Base-by-base conservation (phyloP, 495 filamentous ascomycete genomes). In the Daldinia concentrica region DNA sequence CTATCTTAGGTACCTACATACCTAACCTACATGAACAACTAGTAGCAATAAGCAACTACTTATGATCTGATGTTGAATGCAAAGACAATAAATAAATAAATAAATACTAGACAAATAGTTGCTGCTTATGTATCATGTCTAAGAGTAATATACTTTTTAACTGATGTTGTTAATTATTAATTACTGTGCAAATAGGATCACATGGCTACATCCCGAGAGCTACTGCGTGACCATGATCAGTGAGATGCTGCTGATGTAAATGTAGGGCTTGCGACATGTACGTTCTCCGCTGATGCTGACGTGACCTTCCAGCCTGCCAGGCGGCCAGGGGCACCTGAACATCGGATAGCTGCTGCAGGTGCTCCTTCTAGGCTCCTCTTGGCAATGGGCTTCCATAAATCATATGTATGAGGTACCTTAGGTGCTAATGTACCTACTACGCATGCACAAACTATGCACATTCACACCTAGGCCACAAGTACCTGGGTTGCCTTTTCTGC, bases 221-320 rank as follows among this genome's bases (percentile, higher is more conserved):
- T 62, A 68, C 59, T 29, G 37, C 55, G 69, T 73, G 68, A 71
- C 61, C 57, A 61, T 51, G 56, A 55, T 50, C 57, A 58, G 61
- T 64, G 64, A 67, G 68, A 68, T 64, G 43, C 41, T 72, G 56
- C 63, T 57, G 54, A 57, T 57, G 54, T 30, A 27, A 56, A 34
- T 55, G 55, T 71, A 71, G 57, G 54, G 64, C 70, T 73, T 73
- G 51, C 60, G 58, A 73, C 56, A 64, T 64, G 56, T 60, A 72
- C n/a, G n/a, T 58, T 48, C 65, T 69, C 62, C 70, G 61, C 64
- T 65, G 64, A 67, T 65, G 61, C 64, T 65, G 64, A 67, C 59
- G 52, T 68, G 62, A 68, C 64, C 69, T 51, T 19, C 34, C 51
- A 51, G 55, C 51, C 41, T 68, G 55, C 29, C 64, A 72, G 69